phyloP scores from a whole-genome alignment of 164 flowering plant species.

The Vitis rupestris region DNA sequence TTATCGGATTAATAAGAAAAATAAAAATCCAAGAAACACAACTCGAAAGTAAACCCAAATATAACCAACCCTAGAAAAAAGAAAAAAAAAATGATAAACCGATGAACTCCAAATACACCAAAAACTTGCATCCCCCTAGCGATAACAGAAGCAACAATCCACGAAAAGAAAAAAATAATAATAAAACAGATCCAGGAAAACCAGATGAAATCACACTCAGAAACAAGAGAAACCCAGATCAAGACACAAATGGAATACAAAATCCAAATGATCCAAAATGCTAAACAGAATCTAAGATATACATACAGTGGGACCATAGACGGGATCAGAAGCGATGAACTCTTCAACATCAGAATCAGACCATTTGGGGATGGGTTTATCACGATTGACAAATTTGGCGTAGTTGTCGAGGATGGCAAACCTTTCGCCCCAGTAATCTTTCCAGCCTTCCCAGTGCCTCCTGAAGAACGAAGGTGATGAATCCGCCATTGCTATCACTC shows the following conservation, averaged over 20 bases:
- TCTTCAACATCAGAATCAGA: constrained; percentile 67
- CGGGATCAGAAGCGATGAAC: constrained; percentile 79
- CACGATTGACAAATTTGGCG: constrained; percentile 42
- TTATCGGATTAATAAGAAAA: no score
- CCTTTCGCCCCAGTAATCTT: constrained; percentile 57
- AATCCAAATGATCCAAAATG: neutral
- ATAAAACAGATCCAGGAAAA: no score
- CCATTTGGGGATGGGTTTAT: constrained; percentile 67
- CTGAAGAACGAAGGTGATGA: constrained; percentile 18
- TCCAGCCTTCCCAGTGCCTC: constrained; percentile 43
- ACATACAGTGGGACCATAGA: constrained; percentile 74
- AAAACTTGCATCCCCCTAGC: no score
- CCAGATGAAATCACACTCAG: no score
- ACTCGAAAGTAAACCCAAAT: no score
- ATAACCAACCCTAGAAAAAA: no score
- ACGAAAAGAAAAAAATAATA: no score
- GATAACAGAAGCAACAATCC: no score
- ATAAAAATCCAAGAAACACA: no score
- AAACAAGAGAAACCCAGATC: neutral
- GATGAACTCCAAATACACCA: no score
- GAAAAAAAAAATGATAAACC: no score
- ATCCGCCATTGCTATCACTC: constrained; percentile 11
- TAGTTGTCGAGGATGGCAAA: constrained; percentile 56
- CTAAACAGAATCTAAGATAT: neutral
- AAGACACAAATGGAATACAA: neutral